Evolutionary conservation across 192 early-diverging fungal species (phyloP).

Genomic region (Mortierella antarctica): DNA sequence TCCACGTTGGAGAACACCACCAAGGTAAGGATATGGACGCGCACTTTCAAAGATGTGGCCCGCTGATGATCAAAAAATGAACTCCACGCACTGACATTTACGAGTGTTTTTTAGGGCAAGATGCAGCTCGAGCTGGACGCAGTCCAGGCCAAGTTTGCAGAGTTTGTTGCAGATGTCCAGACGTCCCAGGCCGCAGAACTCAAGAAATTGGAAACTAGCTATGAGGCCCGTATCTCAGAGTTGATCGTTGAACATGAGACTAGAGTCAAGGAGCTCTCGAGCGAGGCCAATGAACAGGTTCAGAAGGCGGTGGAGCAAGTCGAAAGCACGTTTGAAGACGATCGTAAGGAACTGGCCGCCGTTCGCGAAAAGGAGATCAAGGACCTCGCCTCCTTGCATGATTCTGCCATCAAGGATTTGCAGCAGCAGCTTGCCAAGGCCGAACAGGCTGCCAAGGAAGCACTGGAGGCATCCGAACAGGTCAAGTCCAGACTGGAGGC

Average conservation of each 20-base stretch:
- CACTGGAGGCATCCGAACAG: conserved; percentile 13
- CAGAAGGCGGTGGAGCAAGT: conserved; percentile 50
- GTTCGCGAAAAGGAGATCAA: conserved; percentile 29
- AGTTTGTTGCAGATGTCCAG: conserved; percentile 37
- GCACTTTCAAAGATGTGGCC: not conserved
- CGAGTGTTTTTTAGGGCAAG: conserved; percentile 22
- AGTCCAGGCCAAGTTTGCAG: conserved; percentile 43
- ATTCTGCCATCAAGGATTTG: conserved; percentile 40
- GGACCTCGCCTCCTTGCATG: conserved; percentile 32
- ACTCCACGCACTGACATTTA: not conserved
- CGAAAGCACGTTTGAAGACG: conserved; percentile 42
- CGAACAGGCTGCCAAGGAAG: conserved; percentile 34
- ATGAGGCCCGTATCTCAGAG: conserved; percentile 49
- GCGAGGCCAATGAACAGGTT: conserved; percentile 33
- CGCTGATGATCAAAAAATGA: not conserved
- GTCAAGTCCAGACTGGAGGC: conserved; percentile 20
- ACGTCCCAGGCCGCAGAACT: conserved; percentile 30
- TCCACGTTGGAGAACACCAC: conserved; percentile 27
- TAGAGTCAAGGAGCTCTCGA: conserved; percentile 34
- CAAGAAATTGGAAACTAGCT: conserved; percentile 35
- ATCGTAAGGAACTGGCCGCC: conserved; percentile 34
- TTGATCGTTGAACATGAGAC: conserved; percentile 31
- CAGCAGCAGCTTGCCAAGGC: conserved; percentile 38
- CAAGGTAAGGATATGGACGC: conserved; percentile 16
- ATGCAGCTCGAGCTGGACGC: conserved; percentile 39